Evolutionary conservation across 805 yeast species (phyloP), one percentile per base, ranked within the genome.

Genomic region (Candida taoyuanica): DNA sequence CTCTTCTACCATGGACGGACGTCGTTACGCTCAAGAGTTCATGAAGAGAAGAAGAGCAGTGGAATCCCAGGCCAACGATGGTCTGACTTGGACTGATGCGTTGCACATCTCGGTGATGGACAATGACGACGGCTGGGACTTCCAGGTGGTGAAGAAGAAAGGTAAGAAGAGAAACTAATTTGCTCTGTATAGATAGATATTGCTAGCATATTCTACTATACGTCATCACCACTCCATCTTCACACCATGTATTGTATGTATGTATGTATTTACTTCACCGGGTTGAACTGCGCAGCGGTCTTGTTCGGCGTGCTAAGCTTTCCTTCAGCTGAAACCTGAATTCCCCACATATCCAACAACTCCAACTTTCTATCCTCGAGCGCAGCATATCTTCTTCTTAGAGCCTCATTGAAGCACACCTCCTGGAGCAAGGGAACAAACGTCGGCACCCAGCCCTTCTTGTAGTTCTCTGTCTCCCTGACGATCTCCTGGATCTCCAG

Each of bases 21-120:
- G 96, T 57, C 73, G 95, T 48, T 91, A 89, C 67, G 96, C 98
- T 0, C 75, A 73, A 40, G 98, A 93, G 56, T 93, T 93, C 59
- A 69, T 82, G 56, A 83, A 81, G 62, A 78, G 84, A 56, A 81
- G 93, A 55, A 73, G 71, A 43, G 71, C 67, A 34, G 89, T 86
- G 40, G 97, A 88, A 52, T 72, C 56, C 28, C 60, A 62, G 20
- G 60, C 64, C 21, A 60, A 61, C 33, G 71, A 74, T 41, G 70
- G 74, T 7, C 68, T 75, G 48, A 70, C 78, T 29, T 88, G 96
- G 96, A 69, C 73, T 34, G 83, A 80, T 42, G 93, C 89, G 4
- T 65, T 84, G 37, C 62, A 67, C 19, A 61, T 64, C 58, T 41
- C 52, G 38, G 60, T 65, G 19, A 57, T 58, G 19, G 67, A 64